Conservation (phyloP, 805 yeast genomes). For the Clavispora asparagi region DNA sequence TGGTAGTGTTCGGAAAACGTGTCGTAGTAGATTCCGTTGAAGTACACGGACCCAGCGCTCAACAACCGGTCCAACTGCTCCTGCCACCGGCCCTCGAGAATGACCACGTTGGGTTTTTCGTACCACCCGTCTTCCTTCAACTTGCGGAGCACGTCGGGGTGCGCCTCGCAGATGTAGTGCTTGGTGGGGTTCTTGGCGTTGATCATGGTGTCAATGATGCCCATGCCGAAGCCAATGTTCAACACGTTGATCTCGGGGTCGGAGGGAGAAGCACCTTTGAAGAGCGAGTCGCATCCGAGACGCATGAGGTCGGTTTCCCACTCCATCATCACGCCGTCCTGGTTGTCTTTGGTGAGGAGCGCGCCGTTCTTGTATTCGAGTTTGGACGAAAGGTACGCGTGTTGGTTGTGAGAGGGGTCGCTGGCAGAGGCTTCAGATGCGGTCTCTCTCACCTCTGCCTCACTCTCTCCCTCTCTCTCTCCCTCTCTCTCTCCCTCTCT, state of each 20-base stretch:
- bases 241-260: conserved; percentile 49
- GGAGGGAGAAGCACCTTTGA: conserved; percentile 35
- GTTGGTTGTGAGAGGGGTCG: conserved; percentile 61
- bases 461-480: no score
- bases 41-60: conserved; percentile 58
- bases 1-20: conserved; percentile 89
- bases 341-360: conserved; percentile 62
- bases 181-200: conserved; percentile 44
- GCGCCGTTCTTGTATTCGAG: conserved; percentile 66
- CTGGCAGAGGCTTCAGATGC: conserved; percentile 3
- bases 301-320: conserved; percentile 88
- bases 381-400: conserved; percentile 58
- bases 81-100: conserved; percentile 92
- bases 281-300: conserved; percentile 72
- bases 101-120: conserved; percentile 62
- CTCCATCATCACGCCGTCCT: conserved; percentile 96
- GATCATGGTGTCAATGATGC: conserved; percentile 81
- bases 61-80: conserved; percentile 65
- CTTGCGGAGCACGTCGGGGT: conserved; percentile 78
- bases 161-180: conserved; percentile 92
- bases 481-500: no score
- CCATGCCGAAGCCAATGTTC: conserved; percentile 96
- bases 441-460: no score
- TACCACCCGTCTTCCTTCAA: conserved; percentile 78
- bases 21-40: conserved; percentile 91